Evolutionary conservation across 768 basidiomycete species (phyloP), one percentile per base, ranked within the genome.

Genomic region (Trichaptum fuscoviolaceum): DNA sequence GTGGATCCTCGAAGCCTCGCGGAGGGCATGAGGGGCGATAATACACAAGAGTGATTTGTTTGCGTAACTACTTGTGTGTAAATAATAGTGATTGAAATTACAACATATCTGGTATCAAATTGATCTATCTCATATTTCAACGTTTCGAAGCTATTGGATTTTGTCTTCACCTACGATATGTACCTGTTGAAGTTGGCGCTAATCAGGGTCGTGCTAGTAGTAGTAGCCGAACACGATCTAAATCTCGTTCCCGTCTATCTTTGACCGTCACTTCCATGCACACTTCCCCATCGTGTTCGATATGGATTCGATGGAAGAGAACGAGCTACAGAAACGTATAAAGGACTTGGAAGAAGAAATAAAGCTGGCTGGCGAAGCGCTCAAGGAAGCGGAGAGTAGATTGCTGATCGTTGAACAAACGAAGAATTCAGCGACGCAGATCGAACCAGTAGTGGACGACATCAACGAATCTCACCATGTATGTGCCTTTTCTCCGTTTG

Each of bases 1-100:
- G 81, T 93, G 0, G 90, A 93, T 69, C 92, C 92, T 1, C 80
- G 91, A 62, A 93, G 92, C 79, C 76, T 95, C 67, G 87, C 91
- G 12, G 91, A 93, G 71, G 82, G 80, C 1, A 82, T 81, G 76
- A 71, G 80, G 65, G 52, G 35, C 25, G 35, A 25, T 23, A 15
- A 3, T 25, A 17, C 23, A 9, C 30, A 15, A 25, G 59, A 7
- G 23, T 25, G 24, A 61, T 18, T 5, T 30, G 4, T 2, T 20
- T 6, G 5, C 12, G 42, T 52, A 4, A 12, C 15, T 5, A 52
- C 3, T 52, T 12, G 42, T 52, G 42, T 52, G 20, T 52, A 6
- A 20, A 5, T 52, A 30, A 30, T 8, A 30, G 30, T 30, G 30
- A 30, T 30, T n/a, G n/a, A n/a, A 30, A 3, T 30, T 8, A 30